Evolutionary conservation across 2,329 filamentous ascomycete genomes (phyloP).

Genomic region (Phaeosphaeria sp.): DNA sequence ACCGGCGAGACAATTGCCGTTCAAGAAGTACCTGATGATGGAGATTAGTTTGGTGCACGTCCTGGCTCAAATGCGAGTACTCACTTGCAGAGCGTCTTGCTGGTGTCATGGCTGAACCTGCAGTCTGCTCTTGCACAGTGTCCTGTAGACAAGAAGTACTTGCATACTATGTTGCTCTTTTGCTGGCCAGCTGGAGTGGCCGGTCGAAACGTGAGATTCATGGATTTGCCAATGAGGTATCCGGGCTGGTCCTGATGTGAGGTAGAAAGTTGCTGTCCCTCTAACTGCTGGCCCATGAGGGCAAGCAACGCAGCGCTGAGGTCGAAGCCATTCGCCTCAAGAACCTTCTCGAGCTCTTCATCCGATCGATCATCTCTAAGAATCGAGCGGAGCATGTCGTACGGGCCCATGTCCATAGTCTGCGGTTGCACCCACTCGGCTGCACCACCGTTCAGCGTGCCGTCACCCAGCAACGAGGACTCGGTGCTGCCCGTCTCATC

Average conservation of each 20-base stretch:
- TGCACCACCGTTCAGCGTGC: conserved; percentile 77
- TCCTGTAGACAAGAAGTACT: conserved; percentile 95
- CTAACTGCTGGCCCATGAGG: conserved; percentile 77
- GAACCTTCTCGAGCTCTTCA: conserved; percentile 90
- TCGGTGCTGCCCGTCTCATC: conserved; percentile 85
- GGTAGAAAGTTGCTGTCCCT: conserved; percentile 55
- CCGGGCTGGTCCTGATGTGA: conserved; percentile 64
- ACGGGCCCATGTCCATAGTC: conserved; percentile 92
- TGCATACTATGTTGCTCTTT: conserved; percentile 90
- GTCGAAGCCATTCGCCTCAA: conserved; percentile 90
- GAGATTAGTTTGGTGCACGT: conserved; percentile 26
- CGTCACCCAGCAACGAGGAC: conserved; percentile 73
- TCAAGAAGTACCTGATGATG: conserved; percentile 81
- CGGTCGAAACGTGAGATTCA: conserved; percentile 74
- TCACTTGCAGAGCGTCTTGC: conserved; percentile 97
- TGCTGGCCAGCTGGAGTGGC: conserved; percentile 76
- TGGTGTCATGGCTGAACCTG: conserved; percentile 94
- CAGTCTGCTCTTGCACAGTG: conserved; percentile 95
- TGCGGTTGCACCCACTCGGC: conserved; percentile 75
- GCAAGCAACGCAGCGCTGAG: conserved; percentile 88
- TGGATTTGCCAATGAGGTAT: conserved; percentile 87
- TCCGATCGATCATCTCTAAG: conserved; percentile 87
- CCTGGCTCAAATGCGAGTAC: conserved; percentile 49
- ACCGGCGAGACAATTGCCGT: conserved; percentile 92
- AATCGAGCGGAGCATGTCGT: conserved; percentile 96